Base-by-base conservation (phyloP, 495 filamentous ascomycete species). In the Astrocystis sublimbata region DNA sequence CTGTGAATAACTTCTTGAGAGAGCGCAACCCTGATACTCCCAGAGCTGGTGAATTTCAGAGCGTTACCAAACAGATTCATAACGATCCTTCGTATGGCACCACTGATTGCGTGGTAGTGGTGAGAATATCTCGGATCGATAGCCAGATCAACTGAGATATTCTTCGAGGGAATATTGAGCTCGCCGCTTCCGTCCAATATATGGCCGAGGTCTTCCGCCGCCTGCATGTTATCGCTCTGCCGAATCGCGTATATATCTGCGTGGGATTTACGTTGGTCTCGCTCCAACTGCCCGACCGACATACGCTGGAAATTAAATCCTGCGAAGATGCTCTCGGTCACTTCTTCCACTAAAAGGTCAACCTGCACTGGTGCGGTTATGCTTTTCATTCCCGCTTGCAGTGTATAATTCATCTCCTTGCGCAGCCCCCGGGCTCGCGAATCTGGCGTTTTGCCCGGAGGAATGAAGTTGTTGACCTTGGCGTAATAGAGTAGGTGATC, bases 21-120 rank as follows among this genome's bases (percentile, higher is more conserved):
- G 13, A 92, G 71, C 1, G 71, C 78, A 13, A 93, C 71, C 6
- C 79, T 77, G 31, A 93, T 87, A 53, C 79, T 85, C 3, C 90
- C 90, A 3, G 79, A 72, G 1, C 81, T 77, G 3, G 88, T 92
- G 65, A 90, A 92, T 66, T 93, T 93, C 67, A 92, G 79, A 0
- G 90, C 83, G 71, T 93, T 93, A 17, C 90, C 88, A 53, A 91
- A 87, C 1, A 93, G 60, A 66, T 93, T 92, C 88, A 92, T 89
- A 28, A 93, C 81, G 45, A 92, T 84, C 1, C 90, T 82, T 24
- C 88, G 81, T 41, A 91, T 72, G 3, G 89, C 89, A 8, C 89
- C 89, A 0, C 88, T 87, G 46, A 92, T 88, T 0, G 86, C 85
- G 4, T 77, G 77, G 71, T 90, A 92, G 12, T 82, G 60, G 78